Evolutionary conservation across 2,329 filamentous ascomycete genomes (phyloP), one percentile per base, ranked within the genome.

Genomic region (Fusarium metavorans): DNA sequence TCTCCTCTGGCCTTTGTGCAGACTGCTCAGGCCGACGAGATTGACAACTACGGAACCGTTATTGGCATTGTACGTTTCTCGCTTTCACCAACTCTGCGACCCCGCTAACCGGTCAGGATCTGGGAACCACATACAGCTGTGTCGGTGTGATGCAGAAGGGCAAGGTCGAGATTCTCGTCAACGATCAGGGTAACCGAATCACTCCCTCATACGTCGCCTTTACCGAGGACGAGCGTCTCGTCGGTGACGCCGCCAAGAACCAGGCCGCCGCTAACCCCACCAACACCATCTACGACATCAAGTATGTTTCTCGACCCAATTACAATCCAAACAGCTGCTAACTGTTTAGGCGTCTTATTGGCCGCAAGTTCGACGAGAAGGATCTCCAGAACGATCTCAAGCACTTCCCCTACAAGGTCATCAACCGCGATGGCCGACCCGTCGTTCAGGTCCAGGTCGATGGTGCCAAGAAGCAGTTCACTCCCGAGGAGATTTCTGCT

Each of bases 181-280:
- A 98, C 89, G 95, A 98, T 86, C 95, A 97, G 89, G 95, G 95
- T 89, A 95, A 97, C 91, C 94, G 95, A 88, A 97, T 97, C 79
- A 97, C 95, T 80, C 95, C 95, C 66, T 97, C 95, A 76, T 98
- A 97, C 86, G 95, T 98, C 83, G 95, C 95, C 81, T 98, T 97
- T 86, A 98, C 95, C 85, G 95, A 98, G 81, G 95, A 98, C 76
- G 97, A 98, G 87, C 93, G 97, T 83, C 90, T 99, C 78, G 95
- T 99, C 79, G 97, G 97, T 90, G 97, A 99, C 85, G 95, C 97
- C 81, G 95, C 95, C 81, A 98, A 98, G 92, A 97, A 97, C 88
- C 95, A 97, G 89, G 95, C 94, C 82, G 92, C 94, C 74, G 85
- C 91, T 66, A 96, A 96, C 89, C 94, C 94, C 54, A 86, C 81